Conservation (phyloP, 2,329 filamentous ascomycete genomes). For the Coniochaeta ligniaria region DNA sequence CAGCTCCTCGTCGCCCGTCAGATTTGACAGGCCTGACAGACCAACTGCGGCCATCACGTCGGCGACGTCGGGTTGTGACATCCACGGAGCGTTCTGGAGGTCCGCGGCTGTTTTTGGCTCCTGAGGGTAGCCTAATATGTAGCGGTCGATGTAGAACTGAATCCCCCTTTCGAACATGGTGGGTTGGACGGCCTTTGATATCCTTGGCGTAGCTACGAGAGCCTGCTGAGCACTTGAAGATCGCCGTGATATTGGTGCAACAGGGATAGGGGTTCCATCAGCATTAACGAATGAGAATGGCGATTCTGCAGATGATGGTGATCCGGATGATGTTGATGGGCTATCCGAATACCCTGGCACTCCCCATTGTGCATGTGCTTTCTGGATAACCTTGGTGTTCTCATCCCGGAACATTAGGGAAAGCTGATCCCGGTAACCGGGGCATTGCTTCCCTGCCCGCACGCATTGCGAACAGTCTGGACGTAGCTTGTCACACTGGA, state of each 20-base stretch:
- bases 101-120: slow-evolving; percentile 32
- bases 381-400: slow-evolving; percentile 53
- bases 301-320: slow-evolving; percentile 10
- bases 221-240: slow-evolving; percentile 6
- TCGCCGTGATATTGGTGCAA: neutral
- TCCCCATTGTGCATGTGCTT: slow-evolving; percentile 46
- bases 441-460: slow-evolving; percentile 51
- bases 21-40: slow-evolving; percentile 49
- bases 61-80: slow-evolving; percentile 30
- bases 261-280: neutral
- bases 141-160: slow-evolving; percentile 43
- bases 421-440: slow-evolving; percentile 57
- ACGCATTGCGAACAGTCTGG: slow-evolving; percentile 58
- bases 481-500: slow-evolving; percentile 51
- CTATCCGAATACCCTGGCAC: slow-evolving; percentile 14
- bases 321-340: slow-evolving; percentile 13
- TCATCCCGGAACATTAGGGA: slow-evolving; percentile 62
- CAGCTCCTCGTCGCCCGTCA: slow-evolving; percentile 38
- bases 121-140: slow-evolving; percentile 43
- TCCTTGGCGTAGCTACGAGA: slow-evolving; percentile 7
- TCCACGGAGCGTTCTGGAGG: slow-evolving; percentile 26
- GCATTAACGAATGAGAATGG: slow-evolving; percentile 3
- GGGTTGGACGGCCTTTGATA: slow-evolving; percentile 28
- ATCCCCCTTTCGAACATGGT: slow-evolving; percentile 39
- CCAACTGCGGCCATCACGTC: slow-evolving; percentile 51